Evolutionary conservation across 176 grass and related monocot species (phyloP).

Genomic region (Carex cristatella): DNA sequence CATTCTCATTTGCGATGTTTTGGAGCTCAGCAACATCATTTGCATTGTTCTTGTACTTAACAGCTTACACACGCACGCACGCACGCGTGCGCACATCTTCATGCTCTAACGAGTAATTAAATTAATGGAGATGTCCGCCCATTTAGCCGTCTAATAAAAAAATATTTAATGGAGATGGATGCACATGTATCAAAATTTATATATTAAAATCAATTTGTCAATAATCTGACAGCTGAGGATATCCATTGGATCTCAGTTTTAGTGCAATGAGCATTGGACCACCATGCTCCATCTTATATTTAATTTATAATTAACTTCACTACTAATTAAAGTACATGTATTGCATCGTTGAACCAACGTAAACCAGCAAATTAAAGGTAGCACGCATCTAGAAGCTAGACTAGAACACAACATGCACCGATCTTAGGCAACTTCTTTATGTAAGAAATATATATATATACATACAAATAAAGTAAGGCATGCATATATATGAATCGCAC

Average conservation of each 20-base stretch:
- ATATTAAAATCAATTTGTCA: neutral
- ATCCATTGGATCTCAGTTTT: neutral
- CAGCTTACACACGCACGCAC: too few species aligned
- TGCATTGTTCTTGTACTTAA: too few species aligned
- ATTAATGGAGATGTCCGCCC: neutral
- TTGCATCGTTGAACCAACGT: neutral
- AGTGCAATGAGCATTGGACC: neutral
- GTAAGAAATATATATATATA: neutral
- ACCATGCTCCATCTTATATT: neutral
- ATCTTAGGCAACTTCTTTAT: neutral
- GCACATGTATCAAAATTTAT: neutral
- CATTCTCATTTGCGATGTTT: too few species aligned
- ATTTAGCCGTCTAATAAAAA: neutral
- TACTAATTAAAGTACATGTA: neutral
- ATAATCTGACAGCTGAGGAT: neutral
- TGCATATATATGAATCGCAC: neutral
- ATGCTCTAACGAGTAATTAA: neutral
- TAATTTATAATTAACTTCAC: neutral
- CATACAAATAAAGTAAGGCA: neutral
- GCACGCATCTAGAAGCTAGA: neutral
- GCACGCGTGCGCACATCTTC: neutral
- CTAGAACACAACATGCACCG: neutral
- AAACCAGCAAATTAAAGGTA: neutral
- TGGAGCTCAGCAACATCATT: too few species aligned
- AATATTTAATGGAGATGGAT: too few species aligned